These are phyloP conservation scores for Grigorovia yakushimaensis DNA, from an alignment of 805 yeast genomes.

Conservation along the genomic window DNA sequence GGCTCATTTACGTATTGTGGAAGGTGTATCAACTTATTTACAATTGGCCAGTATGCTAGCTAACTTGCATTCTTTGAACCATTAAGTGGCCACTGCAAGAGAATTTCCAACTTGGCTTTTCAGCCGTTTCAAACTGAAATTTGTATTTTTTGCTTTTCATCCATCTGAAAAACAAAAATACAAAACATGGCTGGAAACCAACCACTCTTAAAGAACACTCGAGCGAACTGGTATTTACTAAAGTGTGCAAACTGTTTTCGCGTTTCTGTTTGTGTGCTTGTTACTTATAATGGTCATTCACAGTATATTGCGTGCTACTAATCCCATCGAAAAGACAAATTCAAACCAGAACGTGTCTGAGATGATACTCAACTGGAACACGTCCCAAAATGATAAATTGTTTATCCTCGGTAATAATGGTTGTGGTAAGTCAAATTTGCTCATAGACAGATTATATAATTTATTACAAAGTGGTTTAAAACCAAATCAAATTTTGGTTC, in stretches of 20 bases:
- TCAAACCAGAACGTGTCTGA: not conserved
- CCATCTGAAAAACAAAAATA: no score
- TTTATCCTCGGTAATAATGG: conserved; percentile 64
- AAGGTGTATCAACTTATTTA: conserved; percentile 82
- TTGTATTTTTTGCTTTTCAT: no score
- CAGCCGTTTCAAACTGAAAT: no score
- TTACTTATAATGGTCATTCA: no score
- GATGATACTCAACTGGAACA: not conserved
- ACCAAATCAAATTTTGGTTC: conserved; percentile 49
- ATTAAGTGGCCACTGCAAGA: not conserved
- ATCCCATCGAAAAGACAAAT: not conserved
- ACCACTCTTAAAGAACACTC: no score
- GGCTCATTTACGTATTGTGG: conserved; percentile 84
- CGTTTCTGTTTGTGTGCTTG: no score
- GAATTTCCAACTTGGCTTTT: no score
- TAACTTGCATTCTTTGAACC: conserved; percentile 28
- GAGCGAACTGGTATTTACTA: no score
- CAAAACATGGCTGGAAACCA: no score
- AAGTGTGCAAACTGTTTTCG: no score
- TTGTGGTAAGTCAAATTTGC: conserved; percentile 58
- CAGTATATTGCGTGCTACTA: no score
- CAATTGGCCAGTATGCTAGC: conserved; percentile 82
- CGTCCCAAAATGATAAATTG: conserved; percentile 24
- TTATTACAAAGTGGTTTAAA: conserved; percentile 30
- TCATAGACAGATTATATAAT: conserved; percentile 43